Conservation (phyloP, 208 protist species). For the Acanthamoeba quina region DNA sequence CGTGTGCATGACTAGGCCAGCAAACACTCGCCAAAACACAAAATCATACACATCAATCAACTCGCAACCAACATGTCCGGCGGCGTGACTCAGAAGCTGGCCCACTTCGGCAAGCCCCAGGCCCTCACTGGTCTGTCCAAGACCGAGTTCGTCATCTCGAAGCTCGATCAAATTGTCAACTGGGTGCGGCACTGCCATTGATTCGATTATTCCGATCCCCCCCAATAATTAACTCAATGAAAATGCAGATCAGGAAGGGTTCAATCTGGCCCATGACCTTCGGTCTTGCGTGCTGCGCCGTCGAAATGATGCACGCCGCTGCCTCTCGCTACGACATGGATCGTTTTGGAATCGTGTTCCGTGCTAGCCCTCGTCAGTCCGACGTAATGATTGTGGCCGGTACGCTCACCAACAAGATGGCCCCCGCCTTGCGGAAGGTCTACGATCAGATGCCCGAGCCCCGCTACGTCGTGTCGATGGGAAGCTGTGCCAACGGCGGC, state of each 20-base stretch:
- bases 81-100: slow-evolving; percentile 18
- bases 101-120: slow-evolving; percentile 31
- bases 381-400: slow-evolving; percentile 99
- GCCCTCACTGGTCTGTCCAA: slow-evolving; percentile 48
- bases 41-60: not conserved
- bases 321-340: slow-evolving; percentile 98
- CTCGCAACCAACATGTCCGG: not conserved
- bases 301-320: slow-evolving; percentile 94
- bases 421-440: slow-evolving; percentile 97
- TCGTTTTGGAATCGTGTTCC: slow-evolving; percentile 97
- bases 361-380: slow-evolving; percentile 93
- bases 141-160: slow-evolving; percentile 85
- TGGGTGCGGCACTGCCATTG: slow-evolving; percentile 83
- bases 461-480: slow-evolving; percentile 92
- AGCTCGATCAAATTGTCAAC: slow-evolving; percentile 89
- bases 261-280: slow-evolving; percentile 99
- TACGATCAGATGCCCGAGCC: slow-evolving; percentile 97
- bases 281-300: slow-evolving; percentile 97
- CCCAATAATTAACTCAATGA: not conserved
- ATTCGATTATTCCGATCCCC: not conserved
- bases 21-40: not conserved
- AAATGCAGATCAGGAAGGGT: slow-evolving; percentile 83
- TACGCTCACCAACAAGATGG: slow-evolving; percentile 99
- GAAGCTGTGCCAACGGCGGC: slow-evolving; percentile 98
- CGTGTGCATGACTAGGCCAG: not conserved